Percentiles rank a stretch among this genome's conserved stretches.
phyloP scores from a whole-genome alignment of 164 flowering plant genomes.

The Cinnamomum micranthum region DNA sequence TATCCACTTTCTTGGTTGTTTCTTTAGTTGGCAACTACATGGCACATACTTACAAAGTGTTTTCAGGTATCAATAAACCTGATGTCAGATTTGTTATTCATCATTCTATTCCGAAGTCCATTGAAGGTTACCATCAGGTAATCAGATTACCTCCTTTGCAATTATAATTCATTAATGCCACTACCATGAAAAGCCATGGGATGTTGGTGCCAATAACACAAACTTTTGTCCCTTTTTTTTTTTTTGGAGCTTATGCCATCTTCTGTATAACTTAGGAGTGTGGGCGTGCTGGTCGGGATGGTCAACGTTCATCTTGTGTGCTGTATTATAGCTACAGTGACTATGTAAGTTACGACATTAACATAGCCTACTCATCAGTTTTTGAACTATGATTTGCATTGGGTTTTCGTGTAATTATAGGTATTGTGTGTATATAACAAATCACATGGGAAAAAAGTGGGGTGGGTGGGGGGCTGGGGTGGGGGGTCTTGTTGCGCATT shows the following conservation, averaged over 20 bases:
- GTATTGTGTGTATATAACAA: not conserved
- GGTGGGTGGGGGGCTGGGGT: no score
- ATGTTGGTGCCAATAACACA: not conserved
- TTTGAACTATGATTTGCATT: not conserved
- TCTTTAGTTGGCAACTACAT: constrained; percentile 1
- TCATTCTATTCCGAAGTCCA: constrained; percentile 96
- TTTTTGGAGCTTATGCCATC: not conserved
- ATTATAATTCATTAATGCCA: not conserved
- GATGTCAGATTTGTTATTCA: constrained; percentile 98
- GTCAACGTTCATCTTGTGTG: constrained; percentile 88
- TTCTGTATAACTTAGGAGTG: constrained; percentile 60
- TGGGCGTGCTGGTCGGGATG: constrained; percentile 99
- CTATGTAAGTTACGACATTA: constrained; percentile 55
- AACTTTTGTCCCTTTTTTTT: not conserved
- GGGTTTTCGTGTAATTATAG: not conserved
- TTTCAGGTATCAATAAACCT: constrained; percentile 94
- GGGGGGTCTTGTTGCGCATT: no score
- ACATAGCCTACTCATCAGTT: not conserved
- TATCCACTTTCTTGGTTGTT: constrained; percentile 9
- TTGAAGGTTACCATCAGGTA: constrained; percentile 99
- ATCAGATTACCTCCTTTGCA: constrained; percentile 1
- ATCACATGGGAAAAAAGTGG: not conserved
- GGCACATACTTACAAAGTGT: constrained; percentile 13
- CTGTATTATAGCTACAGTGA: constrained; percentile 91
- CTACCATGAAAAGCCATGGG: not conserved